These are phyloP conservation scores for Euphorbia tirucalli DNA, from an alignment of 345 rosid species.

Conservation along the genomic window DNA sequence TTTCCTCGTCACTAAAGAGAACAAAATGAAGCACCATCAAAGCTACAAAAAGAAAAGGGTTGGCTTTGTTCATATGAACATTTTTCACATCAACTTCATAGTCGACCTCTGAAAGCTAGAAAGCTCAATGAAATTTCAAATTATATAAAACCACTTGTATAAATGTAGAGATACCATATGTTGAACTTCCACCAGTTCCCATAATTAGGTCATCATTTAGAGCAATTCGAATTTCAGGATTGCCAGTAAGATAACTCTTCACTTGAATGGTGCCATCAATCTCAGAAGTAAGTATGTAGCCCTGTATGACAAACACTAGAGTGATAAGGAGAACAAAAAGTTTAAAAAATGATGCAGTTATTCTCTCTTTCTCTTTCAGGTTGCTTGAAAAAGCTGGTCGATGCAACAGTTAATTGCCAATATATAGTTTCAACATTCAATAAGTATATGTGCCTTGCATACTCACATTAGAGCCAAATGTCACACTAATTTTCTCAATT, in stretches of 20 bases:
- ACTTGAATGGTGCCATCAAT: constrained; percentile 99
- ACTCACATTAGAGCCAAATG: constrained; percentile 97
- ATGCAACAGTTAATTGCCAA: not conserved
- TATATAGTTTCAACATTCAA: not conserved
- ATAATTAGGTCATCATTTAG: constrained; percentile 87
- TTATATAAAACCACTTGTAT: not conserved
- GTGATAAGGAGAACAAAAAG: not conserved
- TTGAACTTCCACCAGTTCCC: constrained; percentile 65
- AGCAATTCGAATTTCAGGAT: constrained; percentile 92
- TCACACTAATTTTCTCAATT: constrained; percentile 96
- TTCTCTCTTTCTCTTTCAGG: not conserved
- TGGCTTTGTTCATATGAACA: not conserved
- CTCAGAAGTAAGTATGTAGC: constrained; percentile 93
- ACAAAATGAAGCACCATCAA: not conserved
- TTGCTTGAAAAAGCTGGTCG: no score
- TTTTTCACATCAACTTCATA: not conserved
- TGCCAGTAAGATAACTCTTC: constrained; percentile 96
- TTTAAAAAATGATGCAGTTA: not conserved
- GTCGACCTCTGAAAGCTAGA: no score
- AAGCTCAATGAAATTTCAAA: not conserved
- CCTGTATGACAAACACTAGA: constrained; percentile 39
- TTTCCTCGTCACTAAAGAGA: not conserved
- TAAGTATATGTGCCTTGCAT: not conserved
- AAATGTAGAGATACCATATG: constrained; percentile 50
- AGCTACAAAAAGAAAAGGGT: not conserved